Conservation (phyloP, 2,329 filamentous ascomycete species). For the Trichoderma sp. region DNA sequence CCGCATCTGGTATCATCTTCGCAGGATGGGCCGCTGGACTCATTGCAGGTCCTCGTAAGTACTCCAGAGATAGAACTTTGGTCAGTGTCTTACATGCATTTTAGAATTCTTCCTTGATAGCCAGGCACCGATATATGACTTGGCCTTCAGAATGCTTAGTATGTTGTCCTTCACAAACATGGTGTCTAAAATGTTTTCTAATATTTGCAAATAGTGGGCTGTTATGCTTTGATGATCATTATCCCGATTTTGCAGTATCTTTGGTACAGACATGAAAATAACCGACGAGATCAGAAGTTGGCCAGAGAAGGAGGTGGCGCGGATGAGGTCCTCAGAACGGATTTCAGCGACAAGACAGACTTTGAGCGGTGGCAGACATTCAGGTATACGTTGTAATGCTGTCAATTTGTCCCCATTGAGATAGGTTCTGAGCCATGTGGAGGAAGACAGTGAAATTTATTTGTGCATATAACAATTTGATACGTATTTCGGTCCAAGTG, state of each 20-base stretch:
- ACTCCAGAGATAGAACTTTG: background rate
- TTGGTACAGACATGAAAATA: background rate
- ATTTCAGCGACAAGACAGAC: background rate
- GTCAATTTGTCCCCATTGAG: background rate
- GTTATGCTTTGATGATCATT: background rate
- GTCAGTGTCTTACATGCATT: background rate
- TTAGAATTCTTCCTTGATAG: background rate
- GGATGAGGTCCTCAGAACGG: background rate
- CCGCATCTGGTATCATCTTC: background rate
- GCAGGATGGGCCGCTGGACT: background rate
- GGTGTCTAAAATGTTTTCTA: background rate
- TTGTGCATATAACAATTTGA: background rate
- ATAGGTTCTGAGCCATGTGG: background rate
- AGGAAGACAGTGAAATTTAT: background rate
- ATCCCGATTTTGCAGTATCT: background rate
- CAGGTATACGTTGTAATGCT: background rate
- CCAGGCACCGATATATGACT: background rate
- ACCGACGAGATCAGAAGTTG: background rate
- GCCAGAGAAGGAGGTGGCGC: background rate
- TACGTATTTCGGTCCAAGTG: background rate
- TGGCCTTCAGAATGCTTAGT: background rate
- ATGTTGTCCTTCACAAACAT: background rate
- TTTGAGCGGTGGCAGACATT: slow-evolving; percentile 7
- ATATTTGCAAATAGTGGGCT: background rate
- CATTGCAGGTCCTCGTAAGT: background rate